Percentiles rank a stretch among this genome's conserved stretches.
Evolutionary conservation across 2,329 filamentous ascomycete species (phyloP).

Genomic region (Colletotrichum sp.): DNA sequence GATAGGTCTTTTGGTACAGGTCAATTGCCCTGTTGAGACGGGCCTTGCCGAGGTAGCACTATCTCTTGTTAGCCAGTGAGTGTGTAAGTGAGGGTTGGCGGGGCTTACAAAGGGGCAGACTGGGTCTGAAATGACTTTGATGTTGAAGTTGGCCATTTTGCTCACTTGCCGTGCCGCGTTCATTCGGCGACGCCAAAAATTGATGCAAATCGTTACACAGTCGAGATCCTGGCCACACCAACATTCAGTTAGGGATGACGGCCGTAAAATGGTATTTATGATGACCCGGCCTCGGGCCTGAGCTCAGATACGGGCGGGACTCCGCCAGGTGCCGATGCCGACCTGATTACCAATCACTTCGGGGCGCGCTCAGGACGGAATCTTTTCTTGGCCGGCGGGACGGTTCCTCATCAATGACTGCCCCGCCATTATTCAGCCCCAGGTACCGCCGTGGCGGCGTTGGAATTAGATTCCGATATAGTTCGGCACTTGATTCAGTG

Average conservation of each 20-base stretch:
- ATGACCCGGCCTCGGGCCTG: neutral
- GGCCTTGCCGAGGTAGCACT: conserved; percentile 82
- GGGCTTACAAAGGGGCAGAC: conserved; percentile 68
- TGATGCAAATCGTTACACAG: neutral
- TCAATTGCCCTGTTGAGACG: conserved; percentile 75
- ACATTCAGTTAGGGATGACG: neutral
- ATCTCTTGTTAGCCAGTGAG: conserved; percentile 27
- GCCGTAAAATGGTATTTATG: neutral
- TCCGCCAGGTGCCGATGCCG: conserved; percentile 1
- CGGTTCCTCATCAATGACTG: neutral
- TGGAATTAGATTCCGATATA: neutral
- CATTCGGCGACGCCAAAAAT: neutral
- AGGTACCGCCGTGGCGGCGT: neutral
- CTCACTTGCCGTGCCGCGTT: conserved; percentile 11
- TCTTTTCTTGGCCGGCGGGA: conserved; percentile 8
- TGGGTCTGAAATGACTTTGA: conserved; percentile 81
- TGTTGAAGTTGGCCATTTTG: conserved; percentile 75
- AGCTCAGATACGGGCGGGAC: conserved; percentile 7
- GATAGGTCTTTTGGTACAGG: conserved; percentile 66
- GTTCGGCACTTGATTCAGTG: neutral
- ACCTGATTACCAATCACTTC: conserved; percentile 20
- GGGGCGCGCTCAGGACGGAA: conserved; percentile 9
- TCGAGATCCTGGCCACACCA: neutral
- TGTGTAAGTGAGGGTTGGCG: neutral
- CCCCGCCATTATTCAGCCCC: conserved; percentile 6